Conservation (phyloP, 1,284 basidiomycete genomes). For the Trametes pubescens region DNA sequence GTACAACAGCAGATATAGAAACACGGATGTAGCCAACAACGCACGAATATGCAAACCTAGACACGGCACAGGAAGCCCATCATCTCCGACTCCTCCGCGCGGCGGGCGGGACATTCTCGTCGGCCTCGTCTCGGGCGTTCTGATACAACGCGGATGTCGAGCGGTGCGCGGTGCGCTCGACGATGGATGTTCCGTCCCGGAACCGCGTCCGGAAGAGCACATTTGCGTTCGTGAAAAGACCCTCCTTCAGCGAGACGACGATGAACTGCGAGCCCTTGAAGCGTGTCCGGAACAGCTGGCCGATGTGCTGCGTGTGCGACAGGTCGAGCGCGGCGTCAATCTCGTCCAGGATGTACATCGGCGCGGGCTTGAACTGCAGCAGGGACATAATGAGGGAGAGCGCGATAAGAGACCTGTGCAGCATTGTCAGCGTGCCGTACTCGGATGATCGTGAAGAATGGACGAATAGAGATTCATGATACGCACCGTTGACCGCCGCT, state of each 20-base stretch:
- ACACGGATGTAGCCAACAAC: not conserved
- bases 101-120: slow-evolving; percentile 26
- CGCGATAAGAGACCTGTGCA: slow-evolving; percentile 88
- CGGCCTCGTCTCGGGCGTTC: slow-evolving; percentile 29
- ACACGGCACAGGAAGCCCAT: not conserved
- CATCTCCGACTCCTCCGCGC: slow-evolving; percentile 8
- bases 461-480: slow-evolving; percentile 1
- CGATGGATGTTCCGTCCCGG: slow-evolving; percentile 91
- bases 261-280: slow-evolving; percentile 99
- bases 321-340: slow-evolving; percentile 97
- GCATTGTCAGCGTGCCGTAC: slow-evolving; percentile 10
- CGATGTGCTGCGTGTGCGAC: slow-evolving; percentile 97
- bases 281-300: slow-evolving; percentile 94
- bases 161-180: slow-evolving; percentile 79
- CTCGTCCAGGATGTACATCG: slow-evolving; percentile 99
- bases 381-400: slow-evolving; percentile 98
- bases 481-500: slow-evolving; percentile 95
- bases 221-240: slow-evolving; percentile 97
- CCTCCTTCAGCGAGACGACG: slow-evolving; percentile 97
- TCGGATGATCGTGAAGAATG: not conserved
- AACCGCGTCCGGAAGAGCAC: slow-evolving; percentile 95
- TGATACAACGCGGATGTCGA: slow-evolving; percentile 56
- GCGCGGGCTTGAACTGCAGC: slow-evolving; percentile 98
- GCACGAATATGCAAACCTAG: too few species aligned
- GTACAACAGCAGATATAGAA: slow-evolving; percentile 15